Percentiles rank a stretch among this genome's conserved stretches.
These are phyloP conservation scores for Nissolia schottii DNA, from an alignment of 306 rosid species.

Conservation along the genomic window DNA sequence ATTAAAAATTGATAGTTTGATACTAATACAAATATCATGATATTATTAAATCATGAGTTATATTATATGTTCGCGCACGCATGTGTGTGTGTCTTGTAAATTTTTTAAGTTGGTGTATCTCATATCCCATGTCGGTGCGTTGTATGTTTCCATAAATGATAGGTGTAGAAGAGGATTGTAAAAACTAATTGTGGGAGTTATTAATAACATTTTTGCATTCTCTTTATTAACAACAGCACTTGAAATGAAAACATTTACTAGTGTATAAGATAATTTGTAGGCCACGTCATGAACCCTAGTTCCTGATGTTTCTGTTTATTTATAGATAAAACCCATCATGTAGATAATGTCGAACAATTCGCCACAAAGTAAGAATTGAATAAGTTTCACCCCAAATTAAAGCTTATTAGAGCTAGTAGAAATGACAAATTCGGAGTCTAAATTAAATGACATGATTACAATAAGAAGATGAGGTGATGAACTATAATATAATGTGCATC, in stretches of 20 bases:
- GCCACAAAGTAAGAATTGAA: no score
- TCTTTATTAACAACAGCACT: background rate
- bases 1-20: no score
- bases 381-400: no score
- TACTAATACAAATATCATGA: no score
- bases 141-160: no score
- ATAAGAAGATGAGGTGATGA: background rate
- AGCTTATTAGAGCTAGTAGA: background rate
- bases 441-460: background rate
- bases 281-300: background rate
- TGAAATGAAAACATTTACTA: background rate
- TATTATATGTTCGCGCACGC: no score
- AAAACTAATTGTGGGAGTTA: background rate
- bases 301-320: background rate
- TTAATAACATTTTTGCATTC: no score
- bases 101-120: no score
- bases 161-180: background rate
- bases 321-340: background rate
- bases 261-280: background rate
- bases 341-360: background rate
- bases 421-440: background rate
- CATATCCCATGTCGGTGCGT: no score
- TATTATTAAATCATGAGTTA: no score
- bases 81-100: no score
- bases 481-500: background rate